A percentile compares a stretch with the other conserved stretches of the same genome.
phyloP scores from a whole-genome alignment of 108 stramenopile species.

The Skeletonema marinoi region DNA sequence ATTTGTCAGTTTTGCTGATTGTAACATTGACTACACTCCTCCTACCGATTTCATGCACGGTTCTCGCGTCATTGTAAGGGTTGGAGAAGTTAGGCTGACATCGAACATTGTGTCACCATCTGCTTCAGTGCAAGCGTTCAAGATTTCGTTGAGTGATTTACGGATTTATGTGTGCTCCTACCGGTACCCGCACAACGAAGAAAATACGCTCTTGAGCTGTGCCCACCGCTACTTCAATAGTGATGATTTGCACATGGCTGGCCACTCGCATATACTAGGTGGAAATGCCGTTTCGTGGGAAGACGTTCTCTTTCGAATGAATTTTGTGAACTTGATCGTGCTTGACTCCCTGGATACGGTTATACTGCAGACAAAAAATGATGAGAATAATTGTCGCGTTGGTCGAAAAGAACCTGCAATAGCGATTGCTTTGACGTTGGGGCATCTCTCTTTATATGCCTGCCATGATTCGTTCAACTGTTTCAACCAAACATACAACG shows the following conservation, averaged over 20 bases:
- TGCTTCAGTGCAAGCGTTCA: constrained; percentile 53
- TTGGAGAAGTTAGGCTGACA: constrained; percentile 74
- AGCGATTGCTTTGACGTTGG: constrained; percentile 53
- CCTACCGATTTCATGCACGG: constrained; percentile 47
- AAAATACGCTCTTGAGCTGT: constrained; percentile 58
- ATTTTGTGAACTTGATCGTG: constrained; percentile 61
- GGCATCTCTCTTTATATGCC: constrained; percentile 51
- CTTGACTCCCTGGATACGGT: constrained; percentile 67
- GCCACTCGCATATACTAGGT: background rate
- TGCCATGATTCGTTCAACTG: constrained; percentile 86
- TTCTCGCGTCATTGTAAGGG: constrained; percentile 60
- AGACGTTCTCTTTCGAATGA: constrained; percentile 54
- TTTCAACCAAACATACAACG: constrained; percentile 63
- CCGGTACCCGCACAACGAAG: constrained; percentile 54
- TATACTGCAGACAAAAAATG: constrained; percentile 20
- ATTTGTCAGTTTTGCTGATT: constrained; percentile 69
- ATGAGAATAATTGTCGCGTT: background rate
- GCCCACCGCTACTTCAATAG: constrained; percentile 28
- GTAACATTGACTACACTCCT: constrained; percentile 75
- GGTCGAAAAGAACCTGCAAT: constrained; percentile 44
- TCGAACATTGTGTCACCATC: constrained; percentile 70
- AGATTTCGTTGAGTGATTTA: constrained; percentile 66
- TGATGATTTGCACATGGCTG: constrained; percentile 17
- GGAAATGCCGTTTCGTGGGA: constrained; percentile 35
- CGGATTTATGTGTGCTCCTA: constrained; percentile 55